Base-by-base conservation (phyloP, 2,329 filamentous ascomycete species). In the Thyridium curvatum region DNA sequence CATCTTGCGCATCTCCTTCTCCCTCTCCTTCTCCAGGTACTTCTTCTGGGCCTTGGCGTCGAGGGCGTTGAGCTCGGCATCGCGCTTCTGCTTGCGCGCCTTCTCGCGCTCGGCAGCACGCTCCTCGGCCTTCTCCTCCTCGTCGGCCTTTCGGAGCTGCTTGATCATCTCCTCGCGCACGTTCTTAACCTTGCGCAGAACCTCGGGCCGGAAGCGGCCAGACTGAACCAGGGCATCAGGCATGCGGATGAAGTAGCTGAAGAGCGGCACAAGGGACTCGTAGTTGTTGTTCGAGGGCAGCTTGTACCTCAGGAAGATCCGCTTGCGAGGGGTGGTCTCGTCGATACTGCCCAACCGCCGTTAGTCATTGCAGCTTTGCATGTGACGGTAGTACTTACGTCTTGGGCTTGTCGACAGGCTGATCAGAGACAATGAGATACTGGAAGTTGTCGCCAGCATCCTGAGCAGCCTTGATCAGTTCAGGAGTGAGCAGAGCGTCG, bases 201-300 rank as follows among this genome's bases (percentile, higher is more conserved):
- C 89, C 69, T 97, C 87, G 30, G 86, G 79, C 12, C 93, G 86
- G 81, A 96, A 96, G 63, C 87, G 90, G 10, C 79, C 90, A 18
- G 66, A 65, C 40, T 78, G 69, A 41, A 84, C 88, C 35, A 98
- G 83, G 50, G 76, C 69, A 59, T 98, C 93, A 31, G 88, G 76
- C n/a, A 96, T 67, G 47, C 86, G 84, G 39, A 96, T 63, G 71
- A 93, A 94, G 64, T 85, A 81, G 30, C 75, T 67, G 69, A 95
- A 89, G 44, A 97, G 65, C 18, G 87, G 82, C 15, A 84, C 56
- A n/a, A 87, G 78, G 28, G 66, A 59, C 30, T 71, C 67, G 61
- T 86, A 87, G 62, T 73, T 70, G 59, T 79, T 73, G 51, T 71
- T 63, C 3, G 74, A 72, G 6, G 80, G 80, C 21, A 87, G 75